phyloP scores from a whole-genome alignment of 2,329 filamentous ascomycete genomes.

The Diplodia sapinea region DNA sequence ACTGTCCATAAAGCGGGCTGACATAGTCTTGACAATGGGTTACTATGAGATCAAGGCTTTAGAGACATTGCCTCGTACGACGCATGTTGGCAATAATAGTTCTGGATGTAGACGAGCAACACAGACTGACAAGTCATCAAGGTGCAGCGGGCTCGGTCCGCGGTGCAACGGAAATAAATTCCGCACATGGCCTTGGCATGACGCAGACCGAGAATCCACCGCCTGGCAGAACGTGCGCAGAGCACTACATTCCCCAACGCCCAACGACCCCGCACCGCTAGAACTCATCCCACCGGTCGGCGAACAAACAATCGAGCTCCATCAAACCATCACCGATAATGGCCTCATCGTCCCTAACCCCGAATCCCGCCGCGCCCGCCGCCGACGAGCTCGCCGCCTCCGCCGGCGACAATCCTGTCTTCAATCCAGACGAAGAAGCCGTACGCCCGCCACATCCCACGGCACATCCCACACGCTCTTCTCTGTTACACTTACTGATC shows the following conservation, averaged over 20 bases:
- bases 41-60: too few species aligned
- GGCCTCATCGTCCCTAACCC: not conserved
- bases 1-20: too few species aligned
- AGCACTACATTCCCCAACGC: not conserved
- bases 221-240: constrained; percentile 20
- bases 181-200: constrained; percentile 21
- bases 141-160: not conserved
- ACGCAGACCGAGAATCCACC: constrained; percentile 29
- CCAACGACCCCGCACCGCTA: not conserved
- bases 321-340: not conserved
- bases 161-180: not conserved
- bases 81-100: not conserved
- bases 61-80: not conserved
- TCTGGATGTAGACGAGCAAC: not conserved
- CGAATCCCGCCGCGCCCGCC: not conserved
- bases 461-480: not conserved
- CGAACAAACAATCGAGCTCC: too few species aligned
- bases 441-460: not conserved
- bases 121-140: not conserved
- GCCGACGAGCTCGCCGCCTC: constrained; percentile 12
- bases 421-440: constrained; percentile 31
- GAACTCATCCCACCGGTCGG: not conserved
- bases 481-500: not conserved
- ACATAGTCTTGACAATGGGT: too few species aligned
- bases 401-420: constrained; percentile 7